phyloP scores from a whole-genome alignment of 2,329 filamentous ascomycete species.

The Penicillium sp. region DNA sequence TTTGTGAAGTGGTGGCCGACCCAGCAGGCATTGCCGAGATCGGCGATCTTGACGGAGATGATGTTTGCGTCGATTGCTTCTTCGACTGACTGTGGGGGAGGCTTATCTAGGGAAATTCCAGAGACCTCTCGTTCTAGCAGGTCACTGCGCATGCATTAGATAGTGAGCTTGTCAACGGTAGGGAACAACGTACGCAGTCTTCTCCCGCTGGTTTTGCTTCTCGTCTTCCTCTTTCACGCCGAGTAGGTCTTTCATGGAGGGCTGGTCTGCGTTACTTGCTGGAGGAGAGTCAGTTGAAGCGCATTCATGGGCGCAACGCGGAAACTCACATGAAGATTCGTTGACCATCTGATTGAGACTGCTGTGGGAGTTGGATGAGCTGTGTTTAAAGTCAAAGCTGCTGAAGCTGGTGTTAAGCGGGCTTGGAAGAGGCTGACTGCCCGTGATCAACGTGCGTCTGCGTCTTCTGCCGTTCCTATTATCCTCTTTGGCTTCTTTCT shows the following conservation, averaged over 20 bases:
- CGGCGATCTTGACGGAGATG: constrained; percentile 98
- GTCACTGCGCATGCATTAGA: constrained; percentile 59
- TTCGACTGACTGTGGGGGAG: constrained; percentile 41
- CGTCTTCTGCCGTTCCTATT: constrained; percentile 88
- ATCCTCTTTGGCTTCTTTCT: constrained; percentile 77
- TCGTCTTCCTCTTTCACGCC: constrained; percentile 60
- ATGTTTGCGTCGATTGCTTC: constrained; percentile 59
- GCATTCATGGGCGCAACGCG: background rate
- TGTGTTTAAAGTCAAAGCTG: constrained; percentile 65
- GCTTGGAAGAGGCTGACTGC: constrained; percentile 92
- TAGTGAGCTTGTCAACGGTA: background rate
- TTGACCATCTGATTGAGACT: constrained; percentile 84
- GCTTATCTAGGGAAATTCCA: constrained; percentile 87
- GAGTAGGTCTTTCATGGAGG: constrained; percentile 59
- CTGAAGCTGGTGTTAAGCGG: constrained; percentile 91
- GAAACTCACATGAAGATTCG: constrained; percentile 63
- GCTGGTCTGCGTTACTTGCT: constrained; percentile 42
- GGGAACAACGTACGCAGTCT: constrained; percentile 76
- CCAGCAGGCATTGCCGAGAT: constrained; percentile 98
- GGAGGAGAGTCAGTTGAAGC: constrained; percentile 43
- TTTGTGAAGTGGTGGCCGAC: constrained; percentile 99
- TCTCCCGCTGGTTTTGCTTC: constrained; percentile 81
- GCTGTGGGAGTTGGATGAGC: constrained; percentile 64
- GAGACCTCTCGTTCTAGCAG: constrained; percentile 90
- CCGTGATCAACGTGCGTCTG: constrained; percentile 90